Evolutionary conservation across 495 filamentous ascomycete species (phyloP).

Genomic region (Penicillium chermesinum): DNA sequence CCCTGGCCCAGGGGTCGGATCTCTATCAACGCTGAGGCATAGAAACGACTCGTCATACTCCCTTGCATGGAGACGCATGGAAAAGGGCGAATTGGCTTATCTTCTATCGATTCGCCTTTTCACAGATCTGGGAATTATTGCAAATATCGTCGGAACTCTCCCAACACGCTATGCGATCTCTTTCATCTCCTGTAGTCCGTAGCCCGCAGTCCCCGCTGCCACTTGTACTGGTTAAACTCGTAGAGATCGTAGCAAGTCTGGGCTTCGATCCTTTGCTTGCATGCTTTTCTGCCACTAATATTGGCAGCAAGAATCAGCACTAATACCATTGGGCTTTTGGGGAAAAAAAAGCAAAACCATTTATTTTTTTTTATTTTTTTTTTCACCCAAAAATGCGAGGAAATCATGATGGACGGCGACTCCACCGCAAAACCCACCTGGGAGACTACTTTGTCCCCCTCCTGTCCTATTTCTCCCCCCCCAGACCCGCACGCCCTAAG

Average conservation of each 20-base stretch:
- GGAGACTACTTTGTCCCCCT: background rate
- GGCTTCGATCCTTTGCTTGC: no score
- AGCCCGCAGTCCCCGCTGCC: no score
- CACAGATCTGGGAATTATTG: no score
- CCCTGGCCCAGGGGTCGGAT: background rate
- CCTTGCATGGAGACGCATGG: background rate
- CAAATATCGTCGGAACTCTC: no score
- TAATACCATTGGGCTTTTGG: background rate
- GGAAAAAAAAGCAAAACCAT: background rate
- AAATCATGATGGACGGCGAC: conserved; percentile 5
- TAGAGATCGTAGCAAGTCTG: no score
- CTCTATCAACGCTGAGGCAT: background rate
- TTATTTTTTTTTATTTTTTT: background rate
- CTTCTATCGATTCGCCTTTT: no score
- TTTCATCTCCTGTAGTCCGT: no score
- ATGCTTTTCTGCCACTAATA: background rate
- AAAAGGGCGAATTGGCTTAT: background rate
- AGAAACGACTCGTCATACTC: background rate
- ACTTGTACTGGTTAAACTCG: no score
- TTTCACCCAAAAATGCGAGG: background rate
- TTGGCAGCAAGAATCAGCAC: background rate
- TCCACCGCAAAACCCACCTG: conserved; percentile 7
- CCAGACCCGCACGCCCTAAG: conserved; percentile 15
- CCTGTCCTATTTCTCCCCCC: conserved; percentile 14
- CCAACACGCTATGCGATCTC: no score